Evolutionary conservation across 371 early-diverging fungal genomes (phyloP).

Genomic region (Syncephalastrum monosporum): DNA sequence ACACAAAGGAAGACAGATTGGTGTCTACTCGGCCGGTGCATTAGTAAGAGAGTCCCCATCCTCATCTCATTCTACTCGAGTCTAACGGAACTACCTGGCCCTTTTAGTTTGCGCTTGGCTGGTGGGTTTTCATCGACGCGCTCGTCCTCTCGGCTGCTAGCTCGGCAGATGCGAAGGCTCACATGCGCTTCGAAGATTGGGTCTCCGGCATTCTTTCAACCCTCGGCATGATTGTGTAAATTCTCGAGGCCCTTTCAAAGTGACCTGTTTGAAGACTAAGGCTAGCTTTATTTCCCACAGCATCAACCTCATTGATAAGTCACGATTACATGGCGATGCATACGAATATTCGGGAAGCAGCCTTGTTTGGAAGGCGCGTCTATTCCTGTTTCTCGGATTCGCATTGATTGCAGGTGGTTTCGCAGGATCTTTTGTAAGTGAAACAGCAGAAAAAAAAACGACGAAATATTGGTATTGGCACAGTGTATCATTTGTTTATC

Average conservation of each 20-base stretch:
- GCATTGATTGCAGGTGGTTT: conserved; percentile 77
- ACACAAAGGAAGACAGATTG: conserved; percentile 52
- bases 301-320: conserved; percentile 58
- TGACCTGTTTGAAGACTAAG: too few species aligned
- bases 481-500: too few species aligned
- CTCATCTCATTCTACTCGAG: neutral
- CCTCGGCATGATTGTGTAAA: conserved; percentile 77
- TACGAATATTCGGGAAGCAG: conserved; percentile 42
- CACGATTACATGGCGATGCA: conserved; percentile 56
- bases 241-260: neutral
- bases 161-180: conserved; percentile 21
- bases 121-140: conserved; percentile 87
- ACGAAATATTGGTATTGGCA: too few species aligned
- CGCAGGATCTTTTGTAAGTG: conserved; percentile 71
- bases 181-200: conserved; percentile 78
- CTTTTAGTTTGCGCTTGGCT: conserved; percentile 73
- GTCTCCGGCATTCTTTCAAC: conserved; percentile 76
- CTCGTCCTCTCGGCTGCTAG: conserved; percentile 42
- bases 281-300: conserved; percentile 18
- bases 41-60: conserved; percentile 33
- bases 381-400: conserved; percentile 77
- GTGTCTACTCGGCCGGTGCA: conserved; percentile 54
- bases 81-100: neutral
- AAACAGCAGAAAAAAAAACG: neutral
- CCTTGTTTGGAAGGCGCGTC: conserved; percentile 67